These are phyloP conservation scores for Cynanchum wilfordii DNA, from an alignment of 257 asterid species.

Conservation along the genomic window DNA sequence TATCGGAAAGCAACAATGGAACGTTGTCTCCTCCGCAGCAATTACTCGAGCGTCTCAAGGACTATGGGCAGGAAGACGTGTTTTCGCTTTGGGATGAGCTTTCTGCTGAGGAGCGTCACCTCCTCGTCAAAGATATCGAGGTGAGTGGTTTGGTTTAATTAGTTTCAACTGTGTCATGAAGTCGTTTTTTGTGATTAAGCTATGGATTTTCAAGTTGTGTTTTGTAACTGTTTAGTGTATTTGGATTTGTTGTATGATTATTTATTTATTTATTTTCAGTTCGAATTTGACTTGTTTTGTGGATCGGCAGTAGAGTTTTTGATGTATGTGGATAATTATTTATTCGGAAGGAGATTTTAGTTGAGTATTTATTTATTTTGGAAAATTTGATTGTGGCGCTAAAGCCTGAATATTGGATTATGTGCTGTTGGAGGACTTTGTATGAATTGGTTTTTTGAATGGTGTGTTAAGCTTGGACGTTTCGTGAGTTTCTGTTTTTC, in stretches of 20 bases:
- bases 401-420: not conserved
- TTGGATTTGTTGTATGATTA: not conserved
- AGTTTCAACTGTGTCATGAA: not conserved
- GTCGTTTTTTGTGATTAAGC: not conserved
- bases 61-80: constrained; percentile 90
- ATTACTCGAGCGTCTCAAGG: constrained; percentile 91
- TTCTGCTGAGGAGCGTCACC: constrained; percentile 60
- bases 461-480: not conserved
- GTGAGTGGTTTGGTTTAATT: constrained; percentile 20
- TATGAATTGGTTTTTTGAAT: not conserved
- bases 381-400: not conserved
- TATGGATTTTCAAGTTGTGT: not conserved
- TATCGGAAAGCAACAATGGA: constrained; percentile 24
- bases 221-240: not conserved
- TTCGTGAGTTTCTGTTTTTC: not conserved
- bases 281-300: not conserved
- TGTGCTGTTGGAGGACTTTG: not conserved
- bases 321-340: not conserved
- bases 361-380: not conserved
- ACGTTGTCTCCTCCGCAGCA: constrained; percentile 54
- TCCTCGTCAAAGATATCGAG: constrained; percentile 82
- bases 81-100: constrained; percentile 90
- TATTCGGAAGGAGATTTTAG: not conserved
- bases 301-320: not conserved
- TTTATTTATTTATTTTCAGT: not conserved